These are phyloP conservation scores for Calonectria montana DNA, from an alignment of 2,329 filamentous ascomycete species.

Conservation along the genomic window DNA sequence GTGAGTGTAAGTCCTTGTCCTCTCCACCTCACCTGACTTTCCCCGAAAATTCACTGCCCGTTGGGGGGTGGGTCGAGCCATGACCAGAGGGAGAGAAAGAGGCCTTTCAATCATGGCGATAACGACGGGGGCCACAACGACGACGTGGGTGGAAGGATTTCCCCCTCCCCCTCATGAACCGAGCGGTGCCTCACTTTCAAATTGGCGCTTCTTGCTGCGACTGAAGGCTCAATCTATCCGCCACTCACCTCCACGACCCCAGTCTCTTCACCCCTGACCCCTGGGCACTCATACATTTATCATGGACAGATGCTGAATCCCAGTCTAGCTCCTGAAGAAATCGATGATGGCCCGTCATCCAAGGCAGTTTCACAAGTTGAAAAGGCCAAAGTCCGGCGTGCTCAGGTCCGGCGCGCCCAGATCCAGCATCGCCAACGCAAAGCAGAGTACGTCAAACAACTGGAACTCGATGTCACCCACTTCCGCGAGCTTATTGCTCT, in stretches of 20 bases:
- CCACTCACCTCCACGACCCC: not conserved
- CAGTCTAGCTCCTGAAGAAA: conserved; percentile 22
- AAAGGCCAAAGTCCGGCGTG: conserved; percentile 60
- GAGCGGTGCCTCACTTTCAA: not conserved
- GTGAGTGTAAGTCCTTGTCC: conserved; percentile 40
- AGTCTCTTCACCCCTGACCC: not conserved
- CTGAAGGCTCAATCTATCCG: not conserved
- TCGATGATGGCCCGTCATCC: conserved; percentile 28
- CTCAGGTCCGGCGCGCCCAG: conserved; percentile 65
- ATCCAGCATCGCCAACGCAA: conserved; percentile 67
- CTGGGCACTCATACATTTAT: not conserved
- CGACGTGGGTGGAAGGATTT: not conserved
- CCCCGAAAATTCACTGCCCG: not conserved
- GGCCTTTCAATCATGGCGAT: not conserved
- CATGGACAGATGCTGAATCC: conserved; percentile 1
- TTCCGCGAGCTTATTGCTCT: conserved; percentile 60
- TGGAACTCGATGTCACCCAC: conserved; percentile 62
- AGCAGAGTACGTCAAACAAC: conserved; percentile 64
- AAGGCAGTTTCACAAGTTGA: conserved; percentile 43
- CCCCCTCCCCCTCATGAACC: not conserved
- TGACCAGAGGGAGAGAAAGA: not conserved
- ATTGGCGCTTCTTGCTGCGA: not conserved
- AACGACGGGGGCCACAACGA: not conserved
- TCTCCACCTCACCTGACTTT: conserved; percentile 10
- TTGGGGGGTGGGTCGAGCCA: not conserved